phyloP scores from a whole-genome alignment of 148 eudicot species.

The Vaccinium darrowii region DNA sequence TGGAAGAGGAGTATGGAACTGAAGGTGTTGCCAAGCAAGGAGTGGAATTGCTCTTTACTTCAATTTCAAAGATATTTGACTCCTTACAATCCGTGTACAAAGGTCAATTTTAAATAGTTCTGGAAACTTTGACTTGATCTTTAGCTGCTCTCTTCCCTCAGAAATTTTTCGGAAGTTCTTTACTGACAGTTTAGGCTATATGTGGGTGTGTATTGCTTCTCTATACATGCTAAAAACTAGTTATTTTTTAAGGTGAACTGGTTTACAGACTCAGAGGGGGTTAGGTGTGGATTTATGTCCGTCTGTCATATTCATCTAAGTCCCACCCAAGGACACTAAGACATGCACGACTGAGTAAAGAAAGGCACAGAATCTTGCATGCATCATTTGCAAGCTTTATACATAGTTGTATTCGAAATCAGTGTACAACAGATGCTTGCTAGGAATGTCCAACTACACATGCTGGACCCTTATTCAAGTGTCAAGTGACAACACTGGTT shows the following conservation, averaged over 20 bases:
- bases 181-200: neutral
- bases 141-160: conserved; percentile 11
- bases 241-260: neutral
- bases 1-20: conserved; percentile 67
- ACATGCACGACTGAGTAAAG: neutral
- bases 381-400: neutral
- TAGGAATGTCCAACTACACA: neutral
- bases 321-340: neutral
- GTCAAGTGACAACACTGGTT: neutral
- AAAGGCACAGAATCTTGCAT: neutral
- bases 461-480: neutral
- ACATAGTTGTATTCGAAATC: neutral
- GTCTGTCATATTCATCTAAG: neutral
- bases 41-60: conserved; percentile 51
- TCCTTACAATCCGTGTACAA: conserved; percentile 45
- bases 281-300: neutral
- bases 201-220: neutral
- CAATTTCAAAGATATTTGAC: conserved; percentile 56
- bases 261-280: neutral
- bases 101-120: conserved; percentile 26
- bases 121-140: neutral
- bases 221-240: neutral
- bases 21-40: conserved; percentile 59
- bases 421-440: neutral
- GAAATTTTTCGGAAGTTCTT: conserved; percentile 16